Evolutionary conservation across 2,329 filamentous ascomycete genomes (phyloP), one percentile per base, ranked within the genome.

Genomic region (Calonectria pauciramosa): DNA sequence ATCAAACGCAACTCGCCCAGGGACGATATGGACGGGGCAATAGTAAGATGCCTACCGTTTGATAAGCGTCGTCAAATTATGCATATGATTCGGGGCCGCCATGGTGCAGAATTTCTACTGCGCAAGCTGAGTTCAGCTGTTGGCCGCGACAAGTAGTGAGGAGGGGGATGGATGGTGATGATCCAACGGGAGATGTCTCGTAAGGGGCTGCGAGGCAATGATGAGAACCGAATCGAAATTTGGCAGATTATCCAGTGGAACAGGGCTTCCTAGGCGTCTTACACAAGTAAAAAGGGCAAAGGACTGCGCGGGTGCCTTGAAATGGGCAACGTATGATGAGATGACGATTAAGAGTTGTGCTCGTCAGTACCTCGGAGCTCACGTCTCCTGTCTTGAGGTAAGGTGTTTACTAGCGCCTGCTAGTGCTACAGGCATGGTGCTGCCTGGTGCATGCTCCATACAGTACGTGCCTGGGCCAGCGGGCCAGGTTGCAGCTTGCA

Each of bases 41-140:
- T 30, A 52, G 44, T 18, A 34, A 51, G 56, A 38, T 47, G 68
- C 56, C 51, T 91, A 99, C 97, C 97, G 93, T 91, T 99, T 99
- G 89, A 99, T 98, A 82, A 99, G 92, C 70, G 97, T 99, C 44
- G 96, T 97, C 77, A 99, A 89, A 85, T 98, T 99, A 87, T 99
- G 93, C 95, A 99, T 98, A 82, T 96, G 95, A 87, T 91, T 94
- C 76, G 92, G 88, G 79, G 93, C 92, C 79, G 93, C 91, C 94
- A 96, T 96, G 77, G 75, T 86, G 73, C 38, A 20, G 60, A 63
- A 26, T 13, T 38, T 18, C 32, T 64, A 64, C 59, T 49, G 56
- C 16, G 64, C 66, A 36, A 20, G 23, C 26, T 52, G 36, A 44
- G 32, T 38, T 32, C 20, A 23, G 23, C 9, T 56, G 20, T 52